Evolutionary conservation across 768 basidiomycete species (phyloP).

Genomic region (Cystobasidium ongulense): DNA sequence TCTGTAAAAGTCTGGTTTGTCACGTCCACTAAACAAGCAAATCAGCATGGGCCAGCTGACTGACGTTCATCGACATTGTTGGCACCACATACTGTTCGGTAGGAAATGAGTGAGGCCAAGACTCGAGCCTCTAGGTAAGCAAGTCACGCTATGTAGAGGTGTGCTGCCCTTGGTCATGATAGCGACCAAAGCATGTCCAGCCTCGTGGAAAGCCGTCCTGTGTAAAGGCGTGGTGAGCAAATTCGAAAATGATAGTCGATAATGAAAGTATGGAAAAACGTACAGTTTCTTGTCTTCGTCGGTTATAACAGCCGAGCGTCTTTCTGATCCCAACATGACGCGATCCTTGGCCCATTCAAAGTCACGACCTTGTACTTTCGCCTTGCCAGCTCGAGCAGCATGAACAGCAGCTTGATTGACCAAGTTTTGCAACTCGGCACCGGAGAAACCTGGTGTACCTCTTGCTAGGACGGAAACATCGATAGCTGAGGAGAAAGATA

Average conservation of each 20-base stretch:
- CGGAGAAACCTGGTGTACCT: constrained; percentile 91
- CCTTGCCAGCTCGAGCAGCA: constrained; percentile 73
- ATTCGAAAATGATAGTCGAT: too few species aligned
- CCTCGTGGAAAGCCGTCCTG: constrained; percentile 90
- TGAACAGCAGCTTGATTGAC: constrained; percentile 93
- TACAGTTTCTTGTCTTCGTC: constrained; percentile 54
- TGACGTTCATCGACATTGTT: neutral
- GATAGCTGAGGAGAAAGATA: constrained; percentile 48
- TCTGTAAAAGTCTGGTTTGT: constrained; percentile 68
- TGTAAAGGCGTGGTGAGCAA: too few species aligned
- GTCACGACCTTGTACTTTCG: constrained; percentile 65
- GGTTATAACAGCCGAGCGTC: constrained; percentile 79
- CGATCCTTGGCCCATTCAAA: constrained; percentile 95
- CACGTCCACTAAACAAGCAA: constrained; percentile 48
- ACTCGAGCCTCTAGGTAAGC: constrained; percentile 89
- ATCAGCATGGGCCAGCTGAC: neutral
- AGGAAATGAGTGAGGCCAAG: constrained; percentile 58
- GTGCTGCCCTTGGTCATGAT: constrained; percentile 90
- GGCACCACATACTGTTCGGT: constrained; percentile 44
- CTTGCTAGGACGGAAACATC: constrained; percentile 82
- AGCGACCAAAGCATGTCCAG: constrained; percentile 54
- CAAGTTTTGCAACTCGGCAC: constrained; percentile 93
- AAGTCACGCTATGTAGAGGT: constrained; percentile 96
- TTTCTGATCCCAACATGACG: constrained; percentile 88
- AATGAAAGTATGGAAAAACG: neutral